phyloP scores from a whole-genome alignment of 1,284 basidiomycete species.

The Puccinia horiana region DNA sequence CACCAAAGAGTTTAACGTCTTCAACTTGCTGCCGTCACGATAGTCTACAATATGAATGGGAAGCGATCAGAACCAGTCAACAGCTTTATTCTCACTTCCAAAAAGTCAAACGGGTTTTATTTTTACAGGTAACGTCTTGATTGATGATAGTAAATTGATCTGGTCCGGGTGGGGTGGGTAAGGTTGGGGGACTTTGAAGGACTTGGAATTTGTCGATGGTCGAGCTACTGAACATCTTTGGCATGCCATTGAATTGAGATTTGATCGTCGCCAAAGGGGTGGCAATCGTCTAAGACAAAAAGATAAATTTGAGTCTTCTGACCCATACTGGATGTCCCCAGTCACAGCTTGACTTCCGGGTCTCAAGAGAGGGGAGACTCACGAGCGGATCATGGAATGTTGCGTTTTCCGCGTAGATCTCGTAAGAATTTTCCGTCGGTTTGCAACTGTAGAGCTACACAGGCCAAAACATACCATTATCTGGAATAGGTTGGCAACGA shows the following conservation, averaged over 20 bases:
- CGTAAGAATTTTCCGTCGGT: conserved; percentile 42
- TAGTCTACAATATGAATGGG: conserved; percentile 24
- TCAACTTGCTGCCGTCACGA: conserved; percentile 45
- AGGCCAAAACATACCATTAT: background rate
- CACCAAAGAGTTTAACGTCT: conserved; percentile 49
- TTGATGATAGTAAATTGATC: conserved; percentile 49
- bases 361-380: background rate
- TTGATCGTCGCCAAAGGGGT: conserved; percentile 43
- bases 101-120: background rate
- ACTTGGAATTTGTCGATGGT: conserved; percentile 50
- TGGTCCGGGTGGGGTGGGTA: conserved; percentile 43
- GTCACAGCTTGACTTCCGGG: background rate
- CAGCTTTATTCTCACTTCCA: background rate
- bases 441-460: conserved; percentile 48
- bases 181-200: conserved; percentile 44
- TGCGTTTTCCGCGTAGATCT: conserved; percentile 50
- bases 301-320: too few relatives aligned
- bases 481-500: background rate
- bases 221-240: conserved; percentile 48
- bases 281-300: conserved; percentile 47
- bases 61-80: background rate
- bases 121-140: conserved; percentile 49
- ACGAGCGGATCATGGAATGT: conserved; percentile 51
- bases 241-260: conserved; percentile 51
- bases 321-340: too few relatives aligned